Base-by-base conservation (phyloP, 176 grass and related monocot genomes). In the Hsuehochloa calcarea region DNA sequence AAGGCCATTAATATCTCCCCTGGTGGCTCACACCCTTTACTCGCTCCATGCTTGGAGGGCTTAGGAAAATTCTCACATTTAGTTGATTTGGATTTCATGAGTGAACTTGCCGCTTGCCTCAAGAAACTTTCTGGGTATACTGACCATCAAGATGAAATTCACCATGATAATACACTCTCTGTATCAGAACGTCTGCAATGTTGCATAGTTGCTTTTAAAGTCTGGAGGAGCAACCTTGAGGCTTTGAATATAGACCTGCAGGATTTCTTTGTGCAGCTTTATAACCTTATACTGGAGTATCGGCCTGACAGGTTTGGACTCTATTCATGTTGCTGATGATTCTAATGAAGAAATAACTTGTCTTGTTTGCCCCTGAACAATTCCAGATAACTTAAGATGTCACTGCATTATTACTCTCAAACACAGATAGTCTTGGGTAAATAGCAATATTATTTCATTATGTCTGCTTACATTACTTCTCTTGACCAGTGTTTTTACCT, bases 41-140 rank as follows among this genome's bases (percentile, higher is more conserved):
- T 99, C 65, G 84, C 86, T 79, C 72, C 96, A 45, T 99, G 93
- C 78, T 85, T 99, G 87, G 94, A 94, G 62, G 90, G 96, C 46
- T 83, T 96, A 68, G 93, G 91, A 74, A 99, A 96, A 85, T 99
- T 96, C 79, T 94, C 96, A 50, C 96, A 96, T 85, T 90, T 99
- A 71, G 94, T 99, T 78, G 91, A 96, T 89, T 90, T 99, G 65
- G 88, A 96, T 79, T 96, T 99, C 82, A 99, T 96, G 93, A 89
- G 88, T 75, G 93, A 99, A 89, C 93, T 99, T 90, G 84, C 91
- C 1, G 0, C 77, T 70, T 99, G 88, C 88, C 91, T 99, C 50
- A 96, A 96, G 76, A 91, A 96, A 67, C 96, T 96, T 85, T 89
- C 90, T 82, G 91, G 96, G 13, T 92, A 90, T 79, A 89, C 45